Conservation (phyloP, 495 filamentous ascomycete species). For the Penicillium paradoxum region DNA sequence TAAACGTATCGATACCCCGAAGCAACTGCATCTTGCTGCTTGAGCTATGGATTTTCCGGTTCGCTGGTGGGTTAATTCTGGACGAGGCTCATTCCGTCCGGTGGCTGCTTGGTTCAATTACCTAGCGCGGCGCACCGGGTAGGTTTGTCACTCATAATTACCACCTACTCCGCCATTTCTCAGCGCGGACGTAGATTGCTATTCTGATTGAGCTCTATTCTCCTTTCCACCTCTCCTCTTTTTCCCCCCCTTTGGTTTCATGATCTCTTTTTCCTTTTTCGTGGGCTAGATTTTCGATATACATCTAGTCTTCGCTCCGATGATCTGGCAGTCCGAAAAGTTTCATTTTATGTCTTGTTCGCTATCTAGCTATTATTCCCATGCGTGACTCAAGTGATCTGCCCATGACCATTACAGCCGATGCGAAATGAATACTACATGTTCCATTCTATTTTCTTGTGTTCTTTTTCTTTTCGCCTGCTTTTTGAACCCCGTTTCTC, state of each 20-base stretch:
- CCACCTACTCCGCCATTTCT: conserved; percentile 8
- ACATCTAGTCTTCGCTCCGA: conserved; percentile 36
- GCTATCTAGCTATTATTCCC: conserved; percentile 38
- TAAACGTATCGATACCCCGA: conserved; percentile 43
- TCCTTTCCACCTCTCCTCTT: conserved; percentile 13
- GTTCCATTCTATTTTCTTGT: conserved; percentile 17
- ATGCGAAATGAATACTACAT: conserved; percentile 34
- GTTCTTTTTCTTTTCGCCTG: not conserved
- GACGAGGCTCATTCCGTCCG: conserved; percentile 1
- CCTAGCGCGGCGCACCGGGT: not conserved
- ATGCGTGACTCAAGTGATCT: conserved; percentile 37
- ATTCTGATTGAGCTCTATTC: conserved; percentile 15
- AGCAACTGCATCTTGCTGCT: conserved; percentile 23
- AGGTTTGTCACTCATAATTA: conserved; percentile 15
- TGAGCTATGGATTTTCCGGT: conserved; percentile 10
- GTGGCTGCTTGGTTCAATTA: not conserved
- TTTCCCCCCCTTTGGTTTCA: conserved; percentile 18
- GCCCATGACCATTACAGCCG: conserved; percentile 40
- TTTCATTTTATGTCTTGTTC: conserved; percentile 28
- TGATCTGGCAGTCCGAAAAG: conserved; percentile 45
- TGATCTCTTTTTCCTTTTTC: conserved; percentile 21
- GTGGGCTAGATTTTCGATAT: conserved; percentile 32
- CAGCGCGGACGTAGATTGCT: conserved; percentile 16
- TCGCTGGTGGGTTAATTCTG: conserved; percentile 4
- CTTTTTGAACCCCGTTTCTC: not conserved